Conservation (phyloP, 2,329 filamentous ascomycete genomes). For the Aureobasidium sp. region DNA sequence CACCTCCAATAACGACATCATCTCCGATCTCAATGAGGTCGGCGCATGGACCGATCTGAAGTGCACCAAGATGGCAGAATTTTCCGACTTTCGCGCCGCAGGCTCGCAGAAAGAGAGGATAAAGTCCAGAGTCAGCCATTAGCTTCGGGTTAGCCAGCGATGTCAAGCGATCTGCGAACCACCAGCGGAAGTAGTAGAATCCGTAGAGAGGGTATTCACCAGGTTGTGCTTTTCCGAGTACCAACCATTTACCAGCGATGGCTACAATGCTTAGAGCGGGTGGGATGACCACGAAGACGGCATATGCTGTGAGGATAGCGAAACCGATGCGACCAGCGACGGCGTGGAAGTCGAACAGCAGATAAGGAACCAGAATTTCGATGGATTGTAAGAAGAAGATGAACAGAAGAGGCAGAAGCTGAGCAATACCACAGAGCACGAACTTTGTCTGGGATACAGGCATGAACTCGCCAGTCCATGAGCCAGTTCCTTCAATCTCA, state of each 20-base stretch:
- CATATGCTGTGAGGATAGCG: constrained; percentile 1
- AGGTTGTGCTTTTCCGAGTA: not conserved
- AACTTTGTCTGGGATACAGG: constrained; percentile 1
- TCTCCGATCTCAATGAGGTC: constrained; percentile 7
- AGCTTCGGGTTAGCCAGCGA: constrained; percentile 1
- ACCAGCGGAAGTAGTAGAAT: constrained; percentile 8
- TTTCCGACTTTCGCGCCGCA: not conserved
- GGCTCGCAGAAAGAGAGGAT: not conserved
- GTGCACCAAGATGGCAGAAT: constrained; percentile 1
- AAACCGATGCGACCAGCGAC: not conserved
- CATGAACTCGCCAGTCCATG: constrained; percentile 1
- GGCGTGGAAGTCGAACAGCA: constrained; percentile 8
- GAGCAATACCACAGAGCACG: not conserved
- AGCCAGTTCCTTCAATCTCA: not conserved
- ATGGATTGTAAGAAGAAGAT: constrained; percentile 10
- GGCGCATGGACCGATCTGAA: not conserved
- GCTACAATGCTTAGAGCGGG: constrained; percentile 1
- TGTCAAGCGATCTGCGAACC: not conserved
- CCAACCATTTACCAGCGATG: not conserved
- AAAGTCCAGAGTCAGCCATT: not conserved
- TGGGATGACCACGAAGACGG: constrained; percentile 3
- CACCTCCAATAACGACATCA: constrained; percentile 8
- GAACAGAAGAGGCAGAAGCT: not conserved
- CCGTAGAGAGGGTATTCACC: constrained; percentile 1
- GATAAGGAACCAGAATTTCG: constrained; percentile 3